Base-by-base conservation (phyloP, 2,329 filamentous ascomycete species). In the Aspergillus glaucus region DNA sequence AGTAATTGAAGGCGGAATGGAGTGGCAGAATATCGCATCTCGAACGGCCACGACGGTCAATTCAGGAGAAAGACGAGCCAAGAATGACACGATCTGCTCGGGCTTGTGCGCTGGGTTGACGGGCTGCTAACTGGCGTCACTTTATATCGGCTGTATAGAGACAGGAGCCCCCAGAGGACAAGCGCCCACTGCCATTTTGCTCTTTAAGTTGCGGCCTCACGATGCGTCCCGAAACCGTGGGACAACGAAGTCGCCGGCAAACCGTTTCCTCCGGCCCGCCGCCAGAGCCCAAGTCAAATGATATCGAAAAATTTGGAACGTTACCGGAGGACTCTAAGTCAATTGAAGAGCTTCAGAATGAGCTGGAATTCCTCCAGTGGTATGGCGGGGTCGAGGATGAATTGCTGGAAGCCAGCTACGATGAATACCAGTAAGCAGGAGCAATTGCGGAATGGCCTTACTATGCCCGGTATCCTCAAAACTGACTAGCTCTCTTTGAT, bases 321-420 rank as follows among this genome's bases (percentile, higher is more conserved):
- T 39, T 50, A 8, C 46, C 52, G n/a, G 54, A 55, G 17, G 49
- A 49, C 1, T 9, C 50, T 4, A 45, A 54, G n/a, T 47, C 51
- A n/a, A 44, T 59, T 43, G 72, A 61, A 26, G 61, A 74, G 50
- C 55, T 82, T 67, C 70, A 77, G 76, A 72, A 83, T 72, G 68
- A 82, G 55, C 63, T 84, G 24, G 79, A 82, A 7, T 80, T 84
- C 46, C 76, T 75, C 22, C 68, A 74, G 52, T 81, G 81, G 74
- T 83, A 84, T 62, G 71, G 75, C 54, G 70, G 69, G 19, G 65
- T 85, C 46, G 82, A 86, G 57, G 78, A 82, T 43, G 80, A 83
- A 56, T 71, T 97, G 62, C 74, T 95, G 26, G 81, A 91, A 60
- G 84, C 88, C 46, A 93, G 88, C 65, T 88, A 95, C 65, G 84